Evolutionary conservation across 1,284 basidiomycete species (phyloP), one percentile per base, ranked within the genome.

Genomic region (Stereum hirsutum): DNA sequence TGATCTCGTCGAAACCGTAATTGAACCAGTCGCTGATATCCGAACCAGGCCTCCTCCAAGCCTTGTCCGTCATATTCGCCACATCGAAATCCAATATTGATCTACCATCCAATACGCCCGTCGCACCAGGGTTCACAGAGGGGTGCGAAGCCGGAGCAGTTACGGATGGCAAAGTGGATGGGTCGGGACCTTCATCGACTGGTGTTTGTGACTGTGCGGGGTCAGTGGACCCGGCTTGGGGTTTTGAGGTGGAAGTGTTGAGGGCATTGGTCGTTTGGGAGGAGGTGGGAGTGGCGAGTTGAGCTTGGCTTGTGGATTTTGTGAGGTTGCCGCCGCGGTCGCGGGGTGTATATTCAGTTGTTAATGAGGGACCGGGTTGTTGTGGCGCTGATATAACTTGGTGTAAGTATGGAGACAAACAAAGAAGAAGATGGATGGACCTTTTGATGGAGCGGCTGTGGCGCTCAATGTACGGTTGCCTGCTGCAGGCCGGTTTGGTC

Each of bases 11-110:
- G 59, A 99, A 99, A 0, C 96, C 96, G 55, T 97, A 99, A 65
- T 99, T 99, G 69, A 99, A 99, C 85, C 91, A 99, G 66, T 98
- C 95, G 53, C 88, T 89, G 45, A 98, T 71, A 65, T 98, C 92
- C 6, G 90, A 84, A 14, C 96, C 96, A 7, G 94, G 88, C 43
- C 85, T 68, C 46, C 95, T 72, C 96, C 96, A 99, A 2, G 88
- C 85, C 60, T 96, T 95, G 45, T 89, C 86, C 19, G 85, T 69
- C 60, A 98, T 73, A 19, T 84, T 77, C 20, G 71, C 74, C 40
- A 97, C 59, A 60, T 99, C 95, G 35, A 95, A 75, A 48, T 98
- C 92, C 38, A 93, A 81, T 41, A 97, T 88, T 6, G 86, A 83
- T 23, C 85, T 79, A 6, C 87, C 89, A 47, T 89, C 85, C 31